Base-by-base conservation (phyloP, 2,329 filamentous ascomycete species). In the Sporothrix euskadiensis region DNA sequence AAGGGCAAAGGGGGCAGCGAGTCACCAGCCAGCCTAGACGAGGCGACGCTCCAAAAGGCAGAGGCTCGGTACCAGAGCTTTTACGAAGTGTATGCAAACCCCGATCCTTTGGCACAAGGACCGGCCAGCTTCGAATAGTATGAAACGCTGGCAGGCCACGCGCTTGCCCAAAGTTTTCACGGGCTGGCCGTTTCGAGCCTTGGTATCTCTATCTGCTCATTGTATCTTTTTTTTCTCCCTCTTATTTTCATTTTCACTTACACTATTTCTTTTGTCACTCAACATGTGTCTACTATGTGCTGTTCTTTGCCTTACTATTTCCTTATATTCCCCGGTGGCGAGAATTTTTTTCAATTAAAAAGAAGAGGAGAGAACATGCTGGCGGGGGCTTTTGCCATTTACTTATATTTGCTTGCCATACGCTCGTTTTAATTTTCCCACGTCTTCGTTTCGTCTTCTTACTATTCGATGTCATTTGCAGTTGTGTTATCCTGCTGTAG, bases 61-160 rank as follows among this genome's bases (percentile, higher is more conserved):
- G 87, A 89, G 77, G 81, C 84, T 71, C 79, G 81, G 69, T 87
- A 85, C 78, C 81, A 83, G 72, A 85, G 81, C 74, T 89, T 86
- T 77, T 89, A 87, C 76, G 84, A 89, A 77, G 83, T 85, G 41
- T 84, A 87, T 70, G 78, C 77, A 52, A 86, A 87, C 65, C 82
- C 84, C 1, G 83, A 84, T 66, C 76, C 83, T 12, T 83, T 83
- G 59, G 84, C 84, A 0, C 84, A 84, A 75, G 88, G 87, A 4
- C 83, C 83, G 3, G 86, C 85, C 7, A 80, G 83, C 65, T 89
- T 89, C 78, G 83, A 88, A 14, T 78, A 54, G 65, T n/a, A 12
- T 47, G 22, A 47, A 47, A 6, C 39, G 41, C 39, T 30, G 39
- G 41, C 22, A 30, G 10, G 39, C 35, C 16, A 22, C 54, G 54